Percentiles rank a stretch among this genome's conserved stretches.
Evolutionary conservation across 495 filamentous ascomycete genomes (phyloP).

Genomic region (Podospora conica): DNA sequence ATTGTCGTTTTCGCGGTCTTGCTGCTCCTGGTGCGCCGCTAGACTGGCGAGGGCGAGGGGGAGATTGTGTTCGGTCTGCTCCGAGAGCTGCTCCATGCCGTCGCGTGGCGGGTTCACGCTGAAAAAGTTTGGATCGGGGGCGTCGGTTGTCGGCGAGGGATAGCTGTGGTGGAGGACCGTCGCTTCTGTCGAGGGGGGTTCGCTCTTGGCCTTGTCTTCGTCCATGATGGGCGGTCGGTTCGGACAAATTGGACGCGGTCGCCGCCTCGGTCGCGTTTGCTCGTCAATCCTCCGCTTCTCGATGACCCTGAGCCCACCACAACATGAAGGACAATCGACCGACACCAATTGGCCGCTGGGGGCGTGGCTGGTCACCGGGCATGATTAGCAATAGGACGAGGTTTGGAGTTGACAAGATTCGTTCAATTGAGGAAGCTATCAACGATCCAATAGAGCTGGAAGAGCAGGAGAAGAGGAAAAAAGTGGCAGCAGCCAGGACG

Average conservation of each 20-base stretch:
- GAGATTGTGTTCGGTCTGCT: constrained; percentile 15
- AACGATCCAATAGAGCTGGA: background rate
- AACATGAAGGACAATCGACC: background rate
- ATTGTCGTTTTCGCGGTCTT: constrained; percentile 15
- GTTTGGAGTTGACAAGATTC: background rate
- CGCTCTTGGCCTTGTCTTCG: constrained; percentile 21
- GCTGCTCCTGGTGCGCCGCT: constrained; percentile 20
- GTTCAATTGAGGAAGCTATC: constrained; percentile 17
- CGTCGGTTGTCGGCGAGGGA: constrained; percentile 24
- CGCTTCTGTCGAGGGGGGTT: constrained; percentile 15
- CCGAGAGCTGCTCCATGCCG: constrained; percentile 16
- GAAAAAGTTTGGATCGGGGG: constrained; percentile 25
- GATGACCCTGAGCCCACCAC: background rate
- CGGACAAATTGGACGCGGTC: background rate
- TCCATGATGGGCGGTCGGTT: background rate
- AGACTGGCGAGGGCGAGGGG: constrained; percentile 9
- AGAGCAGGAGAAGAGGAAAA: background rate
- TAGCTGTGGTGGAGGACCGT: constrained; percentile 25
- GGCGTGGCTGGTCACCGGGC: constrained; percentile 8
- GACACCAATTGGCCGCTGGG: background rate
- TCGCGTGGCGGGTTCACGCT: constrained; percentile 19
- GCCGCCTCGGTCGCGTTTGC: background rate
- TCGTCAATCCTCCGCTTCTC: background rate
- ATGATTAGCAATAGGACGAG: constrained; percentile 17
- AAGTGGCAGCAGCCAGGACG: background rate